Base-by-base conservation (phyloP, 352 stramenopile genomes). In the Phytophthora sansomeana region DNA sequence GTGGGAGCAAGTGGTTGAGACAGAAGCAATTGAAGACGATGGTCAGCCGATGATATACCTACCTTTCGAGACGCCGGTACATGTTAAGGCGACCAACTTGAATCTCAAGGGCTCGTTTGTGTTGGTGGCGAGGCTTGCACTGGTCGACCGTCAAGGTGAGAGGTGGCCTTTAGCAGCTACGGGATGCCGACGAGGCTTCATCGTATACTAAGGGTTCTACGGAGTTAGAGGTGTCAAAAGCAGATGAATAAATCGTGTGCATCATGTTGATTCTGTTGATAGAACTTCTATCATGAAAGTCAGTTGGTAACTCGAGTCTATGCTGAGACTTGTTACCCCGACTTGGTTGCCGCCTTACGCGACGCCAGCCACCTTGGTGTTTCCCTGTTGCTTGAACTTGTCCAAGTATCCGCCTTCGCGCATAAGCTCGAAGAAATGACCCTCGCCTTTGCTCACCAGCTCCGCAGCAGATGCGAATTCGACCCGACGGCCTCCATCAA, bases 381-480 rank as follows among this genome's bases (percentile, higher is more conserved):
- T 49, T 60, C 33, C 21, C 17, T 43, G 55, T 21, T 67, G 19
- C 14, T 67, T 56, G 36, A 79, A 77, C 63, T 58, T 72, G 26
- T 76, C 75, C 47, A 86, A 49, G 42, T 82, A 82, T 10, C 62
- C 74, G 19, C 72, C 74, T 54, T 88, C 79, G 1, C 48, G 44
- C 67, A 83, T 78, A 36, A 88, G 44, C n/a, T 81, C 72, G 55
- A 74, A 88, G 48, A 88, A 88, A 35, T 82, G 78, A 5, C 76
- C 79, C 5, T 59, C 50, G 24, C 74, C 72, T 35, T 69, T 69
- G 32, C 56, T 64, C 10, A 82, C 51, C 29, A 99, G 55, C 19
- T 91, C 74, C 3, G 50, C 19, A 1, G 96, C 93, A 16, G 85
- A 64, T 16, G 84, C 96, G 62, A 90, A 94, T 61, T 98, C 91